A percentile compares a stretch with the other conserved stretches of the same genome.
phyloP scores from a whole-genome alignment of 2,329 filamentous ascomycete species.

The Paracoccidioides lutzii region DNA sequence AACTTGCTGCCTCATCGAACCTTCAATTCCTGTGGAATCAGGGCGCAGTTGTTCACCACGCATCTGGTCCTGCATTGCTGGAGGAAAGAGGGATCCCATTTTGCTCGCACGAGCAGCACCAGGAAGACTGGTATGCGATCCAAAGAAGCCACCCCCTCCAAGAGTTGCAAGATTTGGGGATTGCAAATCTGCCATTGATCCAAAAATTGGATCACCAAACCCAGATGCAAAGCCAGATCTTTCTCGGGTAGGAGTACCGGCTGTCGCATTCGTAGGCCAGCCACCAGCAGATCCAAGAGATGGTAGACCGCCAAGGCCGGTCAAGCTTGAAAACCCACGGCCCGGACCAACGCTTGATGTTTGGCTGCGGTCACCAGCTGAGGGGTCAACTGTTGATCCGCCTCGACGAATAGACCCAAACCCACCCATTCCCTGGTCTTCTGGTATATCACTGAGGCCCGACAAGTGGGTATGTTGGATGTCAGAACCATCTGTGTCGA shows the following conservation, averaged over 20 bases:
- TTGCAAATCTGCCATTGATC: slow-evolving; percentile 62
- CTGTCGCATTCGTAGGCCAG: slow-evolving; percentile 49
- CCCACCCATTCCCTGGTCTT: slow-evolving; percentile 34
- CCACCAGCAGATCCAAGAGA: slow-evolving; percentile 38
- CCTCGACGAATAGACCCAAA: slow-evolving; percentile 47
- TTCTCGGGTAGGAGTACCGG: slow-evolving; percentile 59
- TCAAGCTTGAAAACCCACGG: slow-evolving; percentile 55
- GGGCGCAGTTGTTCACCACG: slow-evolving; percentile 49
- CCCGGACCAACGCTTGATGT: slow-evolving; percentile 65
- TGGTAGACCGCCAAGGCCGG: slow-evolving; percentile 39
- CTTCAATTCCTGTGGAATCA: slow-evolving; percentile 44
- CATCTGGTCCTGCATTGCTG: slow-evolving; percentile 85
- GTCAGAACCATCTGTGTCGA: slow-evolving; percentile 44
- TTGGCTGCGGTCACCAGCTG: slow-evolving; percentile 80
- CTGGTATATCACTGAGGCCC: slow-evolving; percentile 41
- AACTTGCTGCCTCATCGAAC: slow-evolving; percentile 47
- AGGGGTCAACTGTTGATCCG: slow-evolving; percentile 42
- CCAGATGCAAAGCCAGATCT: slow-evolving; percentile 37
- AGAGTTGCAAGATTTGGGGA: slow-evolving; percentile 29
- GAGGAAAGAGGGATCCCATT: slow-evolving; percentile 74
- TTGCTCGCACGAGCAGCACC: slow-evolving; percentile 63
- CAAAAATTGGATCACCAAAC: slow-evolving; percentile 55
- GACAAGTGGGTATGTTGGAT: slow-evolving; percentile 39
- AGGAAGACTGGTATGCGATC: slow-evolving; percentile 41
- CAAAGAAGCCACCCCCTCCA: slow-evolving; percentile 46